Percentiles rank a stretch among this genome's conserved stretches.
phyloP scores from a whole-genome alignment of 768 basidiomycete genomes.

The Kondoa malvinella region DNA sequence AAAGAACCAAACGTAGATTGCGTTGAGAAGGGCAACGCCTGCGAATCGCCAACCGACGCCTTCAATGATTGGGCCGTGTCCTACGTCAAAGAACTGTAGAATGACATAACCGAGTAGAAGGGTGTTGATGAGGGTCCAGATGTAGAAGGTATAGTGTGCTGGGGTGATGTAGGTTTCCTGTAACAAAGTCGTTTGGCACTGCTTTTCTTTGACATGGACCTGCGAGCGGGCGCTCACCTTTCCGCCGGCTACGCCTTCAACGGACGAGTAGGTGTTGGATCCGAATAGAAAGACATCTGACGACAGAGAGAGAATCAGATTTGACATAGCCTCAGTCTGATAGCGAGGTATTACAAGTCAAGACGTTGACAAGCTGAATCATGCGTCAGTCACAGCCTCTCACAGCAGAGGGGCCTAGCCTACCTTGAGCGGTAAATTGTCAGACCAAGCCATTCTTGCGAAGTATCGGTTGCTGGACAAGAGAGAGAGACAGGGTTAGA shows the following conservation, averaged over 20 bases:
- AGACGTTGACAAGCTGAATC: background rate
- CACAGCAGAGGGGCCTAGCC: no score
- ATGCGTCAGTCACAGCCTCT: background rate
- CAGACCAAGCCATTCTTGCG: no score
- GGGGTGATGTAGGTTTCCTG: constrained; percentile 18
- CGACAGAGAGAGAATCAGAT: no score
- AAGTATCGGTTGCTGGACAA: no score
- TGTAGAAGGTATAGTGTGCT: constrained; percentile 58
- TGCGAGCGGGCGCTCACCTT: background rate
- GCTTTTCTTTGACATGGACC: background rate
- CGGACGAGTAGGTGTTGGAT: constrained; percentile 2
- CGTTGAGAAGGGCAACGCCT: constrained; percentile 66
- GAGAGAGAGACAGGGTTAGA: no score
- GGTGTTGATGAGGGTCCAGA: constrained; percentile 48
- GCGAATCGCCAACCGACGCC: constrained; percentile 84
- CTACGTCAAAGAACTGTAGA: constrained; percentile 30
- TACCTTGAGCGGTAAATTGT: no score
- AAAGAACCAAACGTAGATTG: constrained; percentile 66
- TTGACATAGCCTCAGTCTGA: no score
- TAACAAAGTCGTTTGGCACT: background rate
- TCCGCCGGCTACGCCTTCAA: background rate
- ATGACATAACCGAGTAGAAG: constrained; percentile 68
- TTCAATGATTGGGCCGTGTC: constrained; percentile 64
- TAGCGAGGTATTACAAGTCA: no score
- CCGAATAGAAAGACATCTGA: constrained; percentile 4